Percentiles rank a stretch among this genome's conserved stretches.
These are phyloP conservation scores for Tylopilus sp. DNA, from an alignment of 768 basidiomycete genomes.

Conservation along the genomic window DNA sequence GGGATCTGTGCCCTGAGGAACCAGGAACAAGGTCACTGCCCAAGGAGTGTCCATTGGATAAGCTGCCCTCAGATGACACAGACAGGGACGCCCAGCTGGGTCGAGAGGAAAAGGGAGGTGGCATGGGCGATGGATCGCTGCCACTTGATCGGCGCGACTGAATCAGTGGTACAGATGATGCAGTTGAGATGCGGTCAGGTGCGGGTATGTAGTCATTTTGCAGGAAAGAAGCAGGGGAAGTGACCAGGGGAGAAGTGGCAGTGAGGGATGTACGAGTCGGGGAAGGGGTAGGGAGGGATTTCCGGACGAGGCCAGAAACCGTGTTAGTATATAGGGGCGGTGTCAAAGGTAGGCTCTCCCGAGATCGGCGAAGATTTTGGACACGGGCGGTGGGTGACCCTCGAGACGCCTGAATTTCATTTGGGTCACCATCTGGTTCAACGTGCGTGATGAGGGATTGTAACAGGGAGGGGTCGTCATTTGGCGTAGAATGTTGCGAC, in stretches of 20 bases:
- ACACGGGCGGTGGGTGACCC: constrained; percentile 1
- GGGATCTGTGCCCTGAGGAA: constrained; percentile 18
- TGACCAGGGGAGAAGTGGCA: constrained; percentile 4
- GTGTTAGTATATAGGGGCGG: constrained; percentile 26
- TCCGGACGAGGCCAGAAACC: constrained; percentile 21
- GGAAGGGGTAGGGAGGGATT: constrained; percentile 9
- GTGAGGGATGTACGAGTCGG: constrained; percentile 6
- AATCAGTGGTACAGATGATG: constrained; percentile 14
- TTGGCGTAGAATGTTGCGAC: constrained; percentile 11
- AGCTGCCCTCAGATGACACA: constrained; percentile 23
- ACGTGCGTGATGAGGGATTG: constrained; percentile 20
- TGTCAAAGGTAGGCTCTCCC: constrained; percentile 9
- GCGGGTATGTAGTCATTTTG: constrained; percentile 13
- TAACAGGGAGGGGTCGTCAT: constrained; percentile 29
- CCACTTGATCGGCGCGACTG: constrained; percentile 14
- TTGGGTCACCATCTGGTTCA: constrained; percentile 4
- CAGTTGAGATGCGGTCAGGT: constrained; percentile 9
- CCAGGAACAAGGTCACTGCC: constrained; percentile 12
- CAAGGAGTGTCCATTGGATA: constrained; percentile 8
- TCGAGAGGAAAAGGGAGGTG: constrained; percentile 12
- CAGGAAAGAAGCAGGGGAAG: constrained; percentile 1
- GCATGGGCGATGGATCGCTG: constrained; percentile 14
- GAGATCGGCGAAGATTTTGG: not conserved
- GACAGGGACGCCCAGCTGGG: constrained; percentile 20
- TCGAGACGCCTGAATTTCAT: constrained; percentile 4